Percentiles rank a stretch among this genome's conserved stretches.
Conservation (phyloP, 768 basidiomycete species). For the Leccinum aurantiacum region DNA sequence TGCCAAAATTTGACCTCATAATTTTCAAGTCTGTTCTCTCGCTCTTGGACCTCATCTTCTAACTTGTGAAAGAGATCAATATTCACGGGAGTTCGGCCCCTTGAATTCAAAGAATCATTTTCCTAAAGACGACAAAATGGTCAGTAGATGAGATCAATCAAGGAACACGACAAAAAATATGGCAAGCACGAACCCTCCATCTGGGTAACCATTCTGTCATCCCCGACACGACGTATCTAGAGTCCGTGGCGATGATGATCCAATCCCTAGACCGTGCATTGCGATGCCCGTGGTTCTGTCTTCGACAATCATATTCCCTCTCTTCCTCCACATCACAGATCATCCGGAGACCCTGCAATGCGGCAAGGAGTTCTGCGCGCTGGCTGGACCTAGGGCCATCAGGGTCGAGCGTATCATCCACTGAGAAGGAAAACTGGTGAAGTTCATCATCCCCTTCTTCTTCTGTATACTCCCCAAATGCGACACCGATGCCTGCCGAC, state of each 20-base stretch:
- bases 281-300: not conserved
- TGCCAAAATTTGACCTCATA: not conserved
- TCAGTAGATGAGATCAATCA: not conserved
- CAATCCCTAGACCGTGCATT: not conserved
- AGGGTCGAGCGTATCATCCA: not conserved
- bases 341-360: conserved; percentile 20
- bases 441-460: not conserved
- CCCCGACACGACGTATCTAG: not conserved
- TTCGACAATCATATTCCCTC: not conserved
- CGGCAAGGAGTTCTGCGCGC: conserved; percentile 1
- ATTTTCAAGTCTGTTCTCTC: not conserved
- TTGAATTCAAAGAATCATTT: not conserved
- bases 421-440: not conserved
- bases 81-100: not conserved
- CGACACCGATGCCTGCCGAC: not conserved
- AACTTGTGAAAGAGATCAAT: not conserved
- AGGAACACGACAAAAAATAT: not conserved
- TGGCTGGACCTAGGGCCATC: not conserved
- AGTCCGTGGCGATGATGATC: not conserved
- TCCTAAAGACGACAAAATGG: not conserved
- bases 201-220: not conserved
- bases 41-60: not conserved
- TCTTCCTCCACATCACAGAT: conserved; percentile 26
- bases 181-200: not conserved
- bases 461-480: not conserved